These are phyloP conservation scores for Mucor sp. DNA, from an alignment of 371 early-diverging fungal species.

Conservation along the genomic window DNA sequence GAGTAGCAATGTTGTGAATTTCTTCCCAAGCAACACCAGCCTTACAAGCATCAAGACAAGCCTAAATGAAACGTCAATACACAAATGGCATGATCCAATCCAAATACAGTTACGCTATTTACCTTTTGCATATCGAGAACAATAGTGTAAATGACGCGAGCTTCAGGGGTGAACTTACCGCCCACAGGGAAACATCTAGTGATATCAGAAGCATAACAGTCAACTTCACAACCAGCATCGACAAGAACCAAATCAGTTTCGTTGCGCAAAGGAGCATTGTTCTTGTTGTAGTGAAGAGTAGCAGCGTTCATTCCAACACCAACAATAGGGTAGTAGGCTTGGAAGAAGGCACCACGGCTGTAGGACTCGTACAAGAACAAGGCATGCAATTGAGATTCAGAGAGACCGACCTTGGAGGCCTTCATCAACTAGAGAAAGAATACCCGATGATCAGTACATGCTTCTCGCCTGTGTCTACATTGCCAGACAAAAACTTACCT, in stretches of 20 bases:
- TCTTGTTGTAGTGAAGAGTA: slow-evolving; percentile 83
- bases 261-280: slow-evolving; percentile 56
- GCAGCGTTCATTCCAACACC: slow-evolving; percentile 82
- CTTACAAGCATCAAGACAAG: slow-evolving; percentile 64
- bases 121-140: slow-evolving; percentile 86
- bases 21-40: slow-evolving; percentile 89
- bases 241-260: slow-evolving; percentile 68
- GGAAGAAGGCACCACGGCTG: slow-evolving; percentile 69
- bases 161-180: slow-evolving; percentile 76
- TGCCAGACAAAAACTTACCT: too few relatives aligned
- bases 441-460: too few relatives aligned
- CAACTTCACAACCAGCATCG: slow-evolving; percentile 86
- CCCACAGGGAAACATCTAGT: slow-evolving; percentile 90
- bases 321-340: slow-evolving; percentile 88
- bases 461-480: too few relatives aligned
- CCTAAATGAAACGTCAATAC: slow-evolving; percentile 11
- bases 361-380: slow-evolving; percentile 77
- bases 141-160: slow-evolving; percentile 78
- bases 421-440: slow-evolving; percentile 61
- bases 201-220: slow-evolving; percentile 88
- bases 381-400: slow-evolving; percentile 77
- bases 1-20: slow-evolving; percentile 80
- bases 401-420: slow-evolving; percentile 56
- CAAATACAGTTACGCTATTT: background rate
- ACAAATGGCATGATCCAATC: background rate